phyloP scores from a whole-genome alignment of 805 yeast species.

The Saccharomycopsis sp. region DNA sequence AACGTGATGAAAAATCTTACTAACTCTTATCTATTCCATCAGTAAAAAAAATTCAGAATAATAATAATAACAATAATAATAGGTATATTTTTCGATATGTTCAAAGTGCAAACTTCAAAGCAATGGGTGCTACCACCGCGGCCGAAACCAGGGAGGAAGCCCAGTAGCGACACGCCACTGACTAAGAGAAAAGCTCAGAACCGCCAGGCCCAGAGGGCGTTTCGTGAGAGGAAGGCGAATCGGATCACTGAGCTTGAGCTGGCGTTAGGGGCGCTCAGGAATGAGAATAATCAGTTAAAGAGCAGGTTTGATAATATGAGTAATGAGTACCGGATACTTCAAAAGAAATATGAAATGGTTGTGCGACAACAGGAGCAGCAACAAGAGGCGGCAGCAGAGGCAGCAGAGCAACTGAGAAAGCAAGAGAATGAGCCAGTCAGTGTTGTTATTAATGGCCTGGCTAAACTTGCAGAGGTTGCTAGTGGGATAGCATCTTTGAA shows the following conservation, averaged over 20 bases:
- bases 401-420: background rate
- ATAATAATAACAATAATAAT: no score
- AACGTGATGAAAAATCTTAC: no score
- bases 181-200: constrained; percentile 85
- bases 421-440: background rate
- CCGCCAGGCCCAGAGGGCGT: constrained; percentile 90
- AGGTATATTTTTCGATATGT: no score
- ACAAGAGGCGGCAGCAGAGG: background rate
- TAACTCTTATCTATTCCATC: no score
- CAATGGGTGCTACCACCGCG: constrained; percentile 83
- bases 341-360: constrained; percentile 20
- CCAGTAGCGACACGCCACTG: constrained; percentile 66
- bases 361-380: background rate
- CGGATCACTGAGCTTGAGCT: constrained; percentile 72
- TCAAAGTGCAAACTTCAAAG: constrained; percentile 51
- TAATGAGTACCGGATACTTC: no score
- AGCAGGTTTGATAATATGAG: constrained; percentile 17
- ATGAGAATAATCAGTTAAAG: constrained; percentile 32
- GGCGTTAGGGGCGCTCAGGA: constrained; percentile 58
- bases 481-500: background rate
- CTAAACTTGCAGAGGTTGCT: no score
- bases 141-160: constrained; percentile 67
- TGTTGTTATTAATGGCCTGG: background rate
- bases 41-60: no score
- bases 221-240: constrained; percentile 80